Base-by-base conservation (phyloP, 108 stramenopile genomes). In the Phaeodactylum tricornutum region DNA sequence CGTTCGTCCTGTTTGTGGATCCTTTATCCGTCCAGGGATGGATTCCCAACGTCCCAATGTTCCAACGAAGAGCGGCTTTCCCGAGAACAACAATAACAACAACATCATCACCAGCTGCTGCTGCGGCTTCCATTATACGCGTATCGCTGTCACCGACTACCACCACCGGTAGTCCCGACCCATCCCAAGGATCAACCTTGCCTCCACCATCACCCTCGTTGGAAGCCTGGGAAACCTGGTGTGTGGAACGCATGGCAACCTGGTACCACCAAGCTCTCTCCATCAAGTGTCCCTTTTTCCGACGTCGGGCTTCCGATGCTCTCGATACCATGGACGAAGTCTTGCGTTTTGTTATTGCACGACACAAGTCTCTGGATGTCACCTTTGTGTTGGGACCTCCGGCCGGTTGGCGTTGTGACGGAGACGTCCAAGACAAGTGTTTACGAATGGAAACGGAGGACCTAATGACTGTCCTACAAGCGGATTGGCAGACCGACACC, bases 211-310 rank as follows among this genome's bases (percentile, higher is more conserved):
- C n/a, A n/a, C n/a, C n/a, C n/a, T n/a, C n/a, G 5, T 41, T 41
- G 14, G 16, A 15, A n/a, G 19, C 39, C 4, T 41, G 16, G 16
- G 67, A 69, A 49, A 8, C 27, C 7, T 62, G 54, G 56, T 61
- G 61, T 51, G 47, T 51, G n/a, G 41, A 38, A 2, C 44, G 51
- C 25, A 43, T 74, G 51, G 62, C 64, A 5, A 29, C 38, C 14
- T 53, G 41, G 53, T 87, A 87, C 50, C 59, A 53, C 40, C 45
- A 61, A 38, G 74, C 85, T 16, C 41, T 50, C 8, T 43, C 62
- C n/a, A 66, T 88, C 37, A 78, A 79, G 44, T 90, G 87, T 47
- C 87, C 87, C 1, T 90, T 90, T 61, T 52, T 84, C 25, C 55
- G 73, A 20, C 68, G 87, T 31, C 81, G 87, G 1, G 62, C 64